phyloP scores from a whole-genome alignment of 1,139 yeast genomes.

The Torulaspora pretoriensis region DNA sequence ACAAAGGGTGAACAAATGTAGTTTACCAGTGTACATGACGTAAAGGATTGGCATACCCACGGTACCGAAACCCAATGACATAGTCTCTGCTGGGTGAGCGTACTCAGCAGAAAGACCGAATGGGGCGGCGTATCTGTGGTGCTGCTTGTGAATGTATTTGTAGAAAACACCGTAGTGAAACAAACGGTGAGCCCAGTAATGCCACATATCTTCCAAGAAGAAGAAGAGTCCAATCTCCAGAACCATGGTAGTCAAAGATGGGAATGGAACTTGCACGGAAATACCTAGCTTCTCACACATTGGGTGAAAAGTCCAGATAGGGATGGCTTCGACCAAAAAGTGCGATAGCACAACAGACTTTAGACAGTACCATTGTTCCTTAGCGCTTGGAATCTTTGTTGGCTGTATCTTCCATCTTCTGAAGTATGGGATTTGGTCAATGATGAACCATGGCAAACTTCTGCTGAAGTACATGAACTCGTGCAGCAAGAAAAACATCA shows the following conservation, averaged over 20 bases:
- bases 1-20: slow-evolving; percentile 81
- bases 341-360: slow-evolving; percentile 80
- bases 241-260: slow-evolving; percentile 52
- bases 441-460: slow-evolving; percentile 77
- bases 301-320: slow-evolving; percentile 95
- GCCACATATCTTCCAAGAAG: slow-evolving; percentile 90
- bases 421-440: slow-evolving; percentile 73
- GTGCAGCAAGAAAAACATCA: slow-evolving; percentile 67
- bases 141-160: slow-evolving; percentile 90
- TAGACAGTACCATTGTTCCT: slow-evolving; percentile 90
- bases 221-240: slow-evolving; percentile 71
- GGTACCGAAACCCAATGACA: slow-evolving; percentile 87
- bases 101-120: slow-evolving; percentile 95
- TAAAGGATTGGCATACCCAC: slow-evolving; percentile 85
- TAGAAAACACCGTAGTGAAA: slow-evolving; percentile 83
- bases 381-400: slow-evolving; percentile 65
- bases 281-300: slow-evolving; percentile 75
- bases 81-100: slow-evolving; percentile 92
- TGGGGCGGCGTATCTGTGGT: slow-evolving; percentile 95
- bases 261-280: slow-evolving; percentile 78
- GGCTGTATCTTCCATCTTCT: slow-evolving; percentile 78
- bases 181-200: slow-evolving; percentile 87
- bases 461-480: slow-evolving; percentile 81
- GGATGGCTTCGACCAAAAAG: slow-evolving; percentile 86
- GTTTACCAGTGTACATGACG: slow-evolving; percentile 57